Percentiles rank a stretch among this genome's conserved stretches.
phyloP scores from a whole-genome alignment of 441 rosid species.

The Euphorbia schlechtendalii region DNA sequence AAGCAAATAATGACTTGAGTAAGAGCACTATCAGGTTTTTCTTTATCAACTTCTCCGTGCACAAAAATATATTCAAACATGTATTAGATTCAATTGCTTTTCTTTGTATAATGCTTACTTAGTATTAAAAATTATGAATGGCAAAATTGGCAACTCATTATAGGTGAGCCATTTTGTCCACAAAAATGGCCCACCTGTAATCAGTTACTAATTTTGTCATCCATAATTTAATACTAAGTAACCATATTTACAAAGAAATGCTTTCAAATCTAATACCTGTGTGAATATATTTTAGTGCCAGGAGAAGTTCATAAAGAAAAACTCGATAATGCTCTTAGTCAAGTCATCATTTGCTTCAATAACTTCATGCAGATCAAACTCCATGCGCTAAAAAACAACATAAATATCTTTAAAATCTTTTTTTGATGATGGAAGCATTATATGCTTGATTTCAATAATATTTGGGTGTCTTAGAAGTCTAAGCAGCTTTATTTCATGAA shows the following conservation, averaged over 20 bases:
- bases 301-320: conserved; percentile 90
- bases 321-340: conserved; percentile 88
- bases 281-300: conserved; percentile 82
- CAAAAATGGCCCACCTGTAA: not conserved
- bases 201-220: not conserved
- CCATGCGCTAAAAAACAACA: conserved; percentile 97
- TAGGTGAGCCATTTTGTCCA: not conserved
- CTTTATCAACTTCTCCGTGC: too few relatives aligned
- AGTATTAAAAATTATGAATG: too few relatives aligned
- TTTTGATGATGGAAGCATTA: conserved; percentile 16
- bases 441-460: conserved; percentile 67
- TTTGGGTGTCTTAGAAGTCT: conserved; percentile 79
- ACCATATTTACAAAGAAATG: not conserved
- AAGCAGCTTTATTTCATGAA: conserved; percentile 85
- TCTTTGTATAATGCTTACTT: too few relatives aligned
- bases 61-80: too few relatives aligned
- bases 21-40: too few relatives aligned
- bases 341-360: conserved; percentile 95
- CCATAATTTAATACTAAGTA: too few relatives aligned
- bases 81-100: too few relatives aligned
- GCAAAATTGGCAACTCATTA: too few relatives aligned
- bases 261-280: conserved; percentile 36
- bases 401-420: too few relatives aligned
- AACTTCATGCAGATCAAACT: conserved; percentile 95
- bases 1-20: too few relatives aligned